Conservation (phyloP, 768 basidiomycete genomes). For the Leccinum truebloodii region DNA sequence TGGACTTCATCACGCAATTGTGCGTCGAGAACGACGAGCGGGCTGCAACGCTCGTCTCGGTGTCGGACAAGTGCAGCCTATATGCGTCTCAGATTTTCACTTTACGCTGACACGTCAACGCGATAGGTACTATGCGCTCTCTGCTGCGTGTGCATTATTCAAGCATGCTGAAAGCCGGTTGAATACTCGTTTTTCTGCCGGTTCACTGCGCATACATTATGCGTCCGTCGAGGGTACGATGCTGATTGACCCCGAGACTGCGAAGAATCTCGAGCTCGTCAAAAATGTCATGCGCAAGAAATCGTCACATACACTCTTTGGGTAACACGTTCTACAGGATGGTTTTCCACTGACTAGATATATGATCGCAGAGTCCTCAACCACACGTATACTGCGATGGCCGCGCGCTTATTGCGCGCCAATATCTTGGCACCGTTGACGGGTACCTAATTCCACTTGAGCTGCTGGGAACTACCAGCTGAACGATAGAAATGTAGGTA, state of each 20-base stretch:
- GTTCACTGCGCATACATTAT: slow-evolving; percentile 74
- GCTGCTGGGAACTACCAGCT: background rate
- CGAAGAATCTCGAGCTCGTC: slow-evolving; percentile 86
- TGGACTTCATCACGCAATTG: slow-evolving; percentile 76
- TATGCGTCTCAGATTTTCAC: slow-evolving; percentile 27
- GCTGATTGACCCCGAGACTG: slow-evolving; percentile 92
- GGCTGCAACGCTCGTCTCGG: slow-evolving; percentile 75
- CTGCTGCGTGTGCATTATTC: slow-evolving; percentile 84
- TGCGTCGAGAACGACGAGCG: slow-evolving; percentile 81
- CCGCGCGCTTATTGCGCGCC: slow-evolving; percentile 73
- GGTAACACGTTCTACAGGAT: slow-evolving; percentile 43
- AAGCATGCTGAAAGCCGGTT: slow-evolving; percentile 74
- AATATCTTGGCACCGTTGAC: slow-evolving; percentile 84
- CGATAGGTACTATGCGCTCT: slow-evolving; percentile 82
- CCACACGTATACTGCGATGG: slow-evolving; percentile 90
- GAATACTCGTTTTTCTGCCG: slow-evolving; percentile 68
- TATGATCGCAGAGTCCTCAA: slow-evolving; percentile 58
- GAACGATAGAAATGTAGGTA: slow-evolving; percentile 3
- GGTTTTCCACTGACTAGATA: background rate
- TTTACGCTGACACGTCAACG: slow-evolving; percentile 7
- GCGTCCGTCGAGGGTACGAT: slow-evolving; percentile 86
- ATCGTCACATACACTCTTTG: slow-evolving; percentile 74
- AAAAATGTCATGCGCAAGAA: slow-evolving; percentile 69
- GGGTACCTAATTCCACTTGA: slow-evolving; percentile 37
- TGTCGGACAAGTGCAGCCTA: slow-evolving; percentile 71